Evolutionary conservation across 148 eudicot genomes (phyloP), one percentile per base, ranked within the genome.

Genomic region (Oxyria digyna): DNA sequence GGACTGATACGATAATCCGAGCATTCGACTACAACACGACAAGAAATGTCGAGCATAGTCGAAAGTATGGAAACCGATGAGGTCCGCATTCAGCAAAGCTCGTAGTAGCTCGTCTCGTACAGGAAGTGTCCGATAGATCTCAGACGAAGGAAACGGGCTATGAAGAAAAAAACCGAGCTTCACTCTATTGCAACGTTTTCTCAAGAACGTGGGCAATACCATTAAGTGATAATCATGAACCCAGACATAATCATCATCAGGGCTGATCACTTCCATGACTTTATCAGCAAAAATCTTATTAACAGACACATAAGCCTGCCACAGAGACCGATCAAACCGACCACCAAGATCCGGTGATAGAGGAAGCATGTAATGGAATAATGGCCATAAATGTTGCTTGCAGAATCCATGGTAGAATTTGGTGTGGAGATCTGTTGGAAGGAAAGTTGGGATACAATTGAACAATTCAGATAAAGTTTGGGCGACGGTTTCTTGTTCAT

Each of bases 331-430:
- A 45, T 87, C 90, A 72, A 90, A 90, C 37, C 96, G 83, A 15
- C 93, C 93, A 57, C 96, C 96, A 57, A 87, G 88, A 68, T 87
- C 90, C 0, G 96, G 93, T 21, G 93, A 90, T 40, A 87, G 64
- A 71, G 96, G 96, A 75, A 90, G 88, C 93, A 90, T 90, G 75
- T 90, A 90, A 77, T 90, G 96, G 77, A 90, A 89, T 72, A 89
- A 75, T 68, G 96, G 96, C 92, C 96, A 89, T 13, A 89, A 68
- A 33, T 89, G 89, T 72, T 87, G 91, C 79, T 89, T 89, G 74
- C 96, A 89, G 59, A 89, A 89, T 14, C 96, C 90, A 71, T 85
- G 96, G 76, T 90, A 90, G 77, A 79, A 90, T 67, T 84, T 90
- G 71, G 74, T 77, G 54, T 85, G 81, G 26, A 90, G 81, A 14